These are phyloP conservation scores for Dalbergia cochinchinensis DNA, from an alignment of 306 rosid species.

Conservation along the genomic window DNA sequence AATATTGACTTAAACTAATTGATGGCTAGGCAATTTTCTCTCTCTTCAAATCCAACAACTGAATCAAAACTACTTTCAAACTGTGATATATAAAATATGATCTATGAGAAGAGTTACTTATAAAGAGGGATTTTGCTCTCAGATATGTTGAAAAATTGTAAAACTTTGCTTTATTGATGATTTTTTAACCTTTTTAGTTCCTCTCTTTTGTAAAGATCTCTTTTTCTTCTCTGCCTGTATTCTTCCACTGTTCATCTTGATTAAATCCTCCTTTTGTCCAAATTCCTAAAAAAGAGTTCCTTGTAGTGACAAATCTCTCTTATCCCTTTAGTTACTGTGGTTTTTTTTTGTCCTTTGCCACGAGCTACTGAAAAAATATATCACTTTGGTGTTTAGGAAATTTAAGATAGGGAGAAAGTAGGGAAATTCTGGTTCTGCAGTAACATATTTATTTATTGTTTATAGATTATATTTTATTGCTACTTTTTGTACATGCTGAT, in stretches of 20 bases:
- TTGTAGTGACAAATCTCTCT: background rate
- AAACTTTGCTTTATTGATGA: no score
- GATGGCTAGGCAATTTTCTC: constrained; percentile 9
- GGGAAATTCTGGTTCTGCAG: background rate
- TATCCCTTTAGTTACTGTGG: background rate
- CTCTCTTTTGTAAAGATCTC: no score
- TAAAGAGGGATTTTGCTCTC: background rate
- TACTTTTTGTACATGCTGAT: background rate
- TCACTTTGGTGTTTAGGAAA: background rate
- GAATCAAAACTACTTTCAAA: background rate
- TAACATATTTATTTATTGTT: background rate
- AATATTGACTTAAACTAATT: background rate
- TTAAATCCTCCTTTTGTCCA: no score
- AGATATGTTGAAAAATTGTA: no score
- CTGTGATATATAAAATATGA: background rate
- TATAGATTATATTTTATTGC: background rate
- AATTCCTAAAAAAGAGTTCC: background rate
- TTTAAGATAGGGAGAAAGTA: background rate
- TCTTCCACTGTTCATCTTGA: no score
- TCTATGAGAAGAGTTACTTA: background rate
- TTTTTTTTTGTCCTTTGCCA: background rate
- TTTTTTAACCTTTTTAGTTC: no score
- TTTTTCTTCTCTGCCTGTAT: no score
- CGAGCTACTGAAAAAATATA: background rate
- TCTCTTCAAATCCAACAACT: background rate